Conservation (phyloP, 164 flowering plant genomes). For the Saururus chinensis region DNA sequence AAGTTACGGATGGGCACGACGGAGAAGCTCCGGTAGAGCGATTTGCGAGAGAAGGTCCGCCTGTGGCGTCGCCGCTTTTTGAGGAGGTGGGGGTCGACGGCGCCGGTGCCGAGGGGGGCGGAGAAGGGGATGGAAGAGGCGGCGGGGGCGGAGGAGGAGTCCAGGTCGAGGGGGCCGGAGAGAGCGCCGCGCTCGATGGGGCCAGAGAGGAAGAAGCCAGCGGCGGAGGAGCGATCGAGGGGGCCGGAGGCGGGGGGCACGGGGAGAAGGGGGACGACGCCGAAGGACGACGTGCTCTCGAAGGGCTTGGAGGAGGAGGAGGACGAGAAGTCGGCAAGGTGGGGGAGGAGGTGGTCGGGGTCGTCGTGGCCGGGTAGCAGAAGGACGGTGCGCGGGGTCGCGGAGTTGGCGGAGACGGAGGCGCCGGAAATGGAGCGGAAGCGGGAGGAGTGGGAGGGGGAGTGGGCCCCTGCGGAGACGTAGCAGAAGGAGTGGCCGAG, state of each 20-base stretch:
- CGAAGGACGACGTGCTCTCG: conserved; percentile 72
- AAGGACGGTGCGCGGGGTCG: conserved; percentile 65
- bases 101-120: conserved; percentile 53
- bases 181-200: conserved; percentile 86
- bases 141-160: conserved; percentile 13
- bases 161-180: conserved; percentile 71
- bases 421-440: conserved; percentile 93
- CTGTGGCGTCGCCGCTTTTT: conserved; percentile 9
- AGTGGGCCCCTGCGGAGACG: conserved; percentile 72
- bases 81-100: not conserved
- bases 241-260: conserved; percentile 16
- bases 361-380: conserved; percentile 8
- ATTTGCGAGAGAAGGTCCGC: conserved; percentile 54
- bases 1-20: conserved; percentile 83
- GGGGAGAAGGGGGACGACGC: conserved; percentile 78
- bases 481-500: conserved; percentile 98
- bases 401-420: conserved; percentile 80
- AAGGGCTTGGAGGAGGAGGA: too few relatives aligned
- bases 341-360: too few relatives aligned
- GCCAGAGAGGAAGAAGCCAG: conserved; percentile 89
- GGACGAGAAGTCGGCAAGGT: too few relatives aligned
- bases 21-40: conserved; percentile 45
- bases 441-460: conserved; percentile 35
- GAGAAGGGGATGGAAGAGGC: conserved; percentile 53
- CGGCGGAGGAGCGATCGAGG: conserved; percentile 4